phyloP scores from a whole-genome alignment of 2,329 filamentous ascomycete species.

The Dryadomyces quercus-mongolicae region DNA sequence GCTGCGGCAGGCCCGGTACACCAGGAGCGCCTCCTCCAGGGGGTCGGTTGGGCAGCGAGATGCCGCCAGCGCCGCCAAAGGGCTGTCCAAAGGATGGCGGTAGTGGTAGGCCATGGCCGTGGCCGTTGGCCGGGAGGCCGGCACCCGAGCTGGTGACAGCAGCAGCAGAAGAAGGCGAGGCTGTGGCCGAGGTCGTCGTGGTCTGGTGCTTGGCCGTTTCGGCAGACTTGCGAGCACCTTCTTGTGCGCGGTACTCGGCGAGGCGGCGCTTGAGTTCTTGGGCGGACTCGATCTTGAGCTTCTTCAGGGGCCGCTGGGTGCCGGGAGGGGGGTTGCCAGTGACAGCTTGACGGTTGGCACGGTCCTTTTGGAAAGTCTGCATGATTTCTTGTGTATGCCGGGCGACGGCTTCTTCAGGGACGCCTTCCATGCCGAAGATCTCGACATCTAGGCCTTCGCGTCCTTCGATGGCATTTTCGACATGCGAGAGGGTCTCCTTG shows the following conservation, averaged over 20 bases:
- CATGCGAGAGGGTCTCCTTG: conserved; percentile 76
- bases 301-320: conserved; percentile 53
- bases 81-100: not conserved
- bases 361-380: conserved; percentile 71
- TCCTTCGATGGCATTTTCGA: conserved; percentile 87
- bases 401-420: conserved; percentile 73
- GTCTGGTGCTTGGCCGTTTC: conserved; percentile 26
- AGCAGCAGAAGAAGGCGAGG: not conserved
- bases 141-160: not conserved
- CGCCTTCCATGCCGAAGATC: conserved; percentile 97
- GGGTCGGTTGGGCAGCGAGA: conserved; percentile 31
- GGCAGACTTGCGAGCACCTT: conserved; percentile 46
- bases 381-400: conserved; percentile 80
- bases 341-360: conserved; percentile 67
- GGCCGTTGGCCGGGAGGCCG: not conserved
- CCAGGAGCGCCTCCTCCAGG: conserved; percentile 21
- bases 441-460: conserved; percentile 79
- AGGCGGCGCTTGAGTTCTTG: conserved; percentile 72
- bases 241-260: conserved; percentile 62
- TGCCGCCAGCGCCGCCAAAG: not conserved
- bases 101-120: not conserved
- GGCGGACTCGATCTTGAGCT: conserved; percentile 59
- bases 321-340: conserved; percentile 63
- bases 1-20: conserved; percentile 16
- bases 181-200: not conserved